phyloP scores from a whole-genome alignment of 331 rosid genomes.

The Pyrus hybrid region DNA sequence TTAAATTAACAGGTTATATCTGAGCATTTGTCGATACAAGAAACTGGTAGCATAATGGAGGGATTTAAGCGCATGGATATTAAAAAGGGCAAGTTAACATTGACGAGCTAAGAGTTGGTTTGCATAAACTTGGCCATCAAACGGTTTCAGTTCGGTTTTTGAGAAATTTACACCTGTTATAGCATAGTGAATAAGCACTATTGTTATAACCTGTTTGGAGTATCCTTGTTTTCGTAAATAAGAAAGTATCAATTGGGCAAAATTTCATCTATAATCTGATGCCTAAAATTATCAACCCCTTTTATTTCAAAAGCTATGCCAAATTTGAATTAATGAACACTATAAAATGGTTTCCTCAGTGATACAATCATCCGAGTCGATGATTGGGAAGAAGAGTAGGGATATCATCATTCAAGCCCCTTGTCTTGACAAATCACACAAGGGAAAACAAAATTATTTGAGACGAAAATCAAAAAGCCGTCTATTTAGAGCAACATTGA shows the following conservation, averaged over 20 bases:
- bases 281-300: conserved; percentile 33
- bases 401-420: conserved; percentile 27
- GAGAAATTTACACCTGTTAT: too few species aligned
- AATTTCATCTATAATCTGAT: conserved; percentile 20
- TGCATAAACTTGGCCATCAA: conserved; percentile 83
- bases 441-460: conserved; percentile 8
- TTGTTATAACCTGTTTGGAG: too few species aligned
- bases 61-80: conserved; percentile 75
- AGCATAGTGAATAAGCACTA: too few species aligned
- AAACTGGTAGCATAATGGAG: conserved; percentile 80
- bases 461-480: conserved; percentile 2
- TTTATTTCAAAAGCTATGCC: conserved; percentile 37
- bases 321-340: conserved; percentile 24
- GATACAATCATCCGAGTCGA: conserved; percentile 27
- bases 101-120: conserved; percentile 75
- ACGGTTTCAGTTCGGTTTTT: neutral
- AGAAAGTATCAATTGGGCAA: neutral
- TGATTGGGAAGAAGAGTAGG: conserved; percentile 12
- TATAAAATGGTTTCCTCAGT: conserved; percentile 20
- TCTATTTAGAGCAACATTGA: conserved; percentile 74
- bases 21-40: conserved; percentile 80
- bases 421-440: conserved; percentile 12
- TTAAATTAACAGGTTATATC: conserved; percentile 72
- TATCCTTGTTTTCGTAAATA: too few species aligned
- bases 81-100: conserved; percentile 62